phyloP scores from a whole-genome alignment of 1,139 yeast genomes.

The Taphrina confusa region DNA sequence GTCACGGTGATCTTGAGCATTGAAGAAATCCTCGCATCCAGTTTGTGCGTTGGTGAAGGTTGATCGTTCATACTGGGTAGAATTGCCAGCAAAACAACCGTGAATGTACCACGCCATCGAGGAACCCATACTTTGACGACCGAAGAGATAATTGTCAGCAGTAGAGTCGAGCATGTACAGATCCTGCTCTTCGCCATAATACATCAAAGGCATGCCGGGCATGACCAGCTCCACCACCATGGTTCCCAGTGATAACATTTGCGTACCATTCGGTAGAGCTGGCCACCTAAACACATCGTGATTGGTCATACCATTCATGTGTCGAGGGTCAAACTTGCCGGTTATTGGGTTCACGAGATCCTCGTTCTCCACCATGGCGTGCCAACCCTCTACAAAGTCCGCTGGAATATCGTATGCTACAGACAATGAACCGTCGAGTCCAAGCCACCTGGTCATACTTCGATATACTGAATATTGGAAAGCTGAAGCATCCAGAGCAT shows the following conservation, averaged over 20 bases:
- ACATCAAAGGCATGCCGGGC: slow-evolving; percentile 35
- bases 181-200: slow-evolving; percentile 38
- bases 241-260: slow-evolving; percentile 29
- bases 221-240: slow-evolving; percentile 33
- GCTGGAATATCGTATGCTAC: slow-evolving; percentile 29
- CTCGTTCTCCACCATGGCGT: slow-evolving; percentile 33
- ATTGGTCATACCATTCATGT: slow-evolving; percentile 37
- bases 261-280: slow-evolving; percentile 31
- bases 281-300: slow-evolving; percentile 39
- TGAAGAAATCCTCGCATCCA: slow-evolving; percentile 34
- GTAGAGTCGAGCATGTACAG: slow-evolving; percentile 36
- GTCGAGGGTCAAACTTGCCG: slow-evolving; percentile 36
- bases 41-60: slow-evolving; percentile 20
- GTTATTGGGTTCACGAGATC: slow-evolving; percentile 36
- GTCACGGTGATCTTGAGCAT: slow-evolving; percentile 36
- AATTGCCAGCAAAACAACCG: slow-evolving; percentile 33
- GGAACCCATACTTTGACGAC: slow-evolving; percentile 37
- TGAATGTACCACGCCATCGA: slow-evolving; percentile 36
- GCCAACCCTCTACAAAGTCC: slow-evolving; percentile 35
- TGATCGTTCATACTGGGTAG: slow-evolving; percentile 26
- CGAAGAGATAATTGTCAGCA: slow-evolving; percentile 36
- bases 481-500: slow-evolving; percentile 36
- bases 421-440: slow-evolving; percentile 33
- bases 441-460: slow-evolving; percentile 30
- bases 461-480: slow-evolving; percentile 37